Percentiles rank a stretch among this genome's conserved stretches.
Evolutionary conservation across 441 rosid species (phyloP).

Genomic region (Erysimum cheiri): DNA sequence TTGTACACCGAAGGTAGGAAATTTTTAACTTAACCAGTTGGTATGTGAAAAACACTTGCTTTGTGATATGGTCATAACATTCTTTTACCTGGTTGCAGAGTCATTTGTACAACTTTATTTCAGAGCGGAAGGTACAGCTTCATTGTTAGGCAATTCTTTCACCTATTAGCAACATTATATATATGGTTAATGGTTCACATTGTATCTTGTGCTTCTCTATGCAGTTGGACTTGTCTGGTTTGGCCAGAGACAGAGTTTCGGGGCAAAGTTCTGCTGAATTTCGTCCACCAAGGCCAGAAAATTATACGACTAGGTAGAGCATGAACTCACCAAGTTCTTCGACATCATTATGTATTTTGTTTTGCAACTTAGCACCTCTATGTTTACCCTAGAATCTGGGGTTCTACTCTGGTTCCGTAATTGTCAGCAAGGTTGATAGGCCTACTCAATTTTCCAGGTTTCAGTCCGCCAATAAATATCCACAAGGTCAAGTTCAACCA

Average conservation of each 20-base stretch:
- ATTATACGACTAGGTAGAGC: constrained; percentile 51
- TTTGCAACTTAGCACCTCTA: constrained; percentile 16
- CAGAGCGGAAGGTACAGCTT: constrained; percentile 73
- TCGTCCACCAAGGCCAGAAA: constrained; percentile 48
- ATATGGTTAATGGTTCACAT: constrained; percentile 26
- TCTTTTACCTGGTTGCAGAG: constrained; percentile 64
- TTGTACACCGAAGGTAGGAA: constrained; percentile 85
- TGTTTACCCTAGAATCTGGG: constrained; percentile 3
- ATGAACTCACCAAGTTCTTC: constrained; percentile 31
- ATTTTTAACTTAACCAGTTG: constrained; percentile 30
- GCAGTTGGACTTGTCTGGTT: constrained; percentile 77
- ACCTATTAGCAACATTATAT: constrained; percentile 30
- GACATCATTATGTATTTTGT: constrained; percentile 31
- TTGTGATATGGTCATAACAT: constrained; percentile 23
- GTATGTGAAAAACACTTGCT: constrained; percentile 21
- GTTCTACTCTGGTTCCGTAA: not conserved
- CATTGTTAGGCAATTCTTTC: constrained; percentile 28
- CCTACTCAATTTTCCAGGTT: constrained; percentile 49
- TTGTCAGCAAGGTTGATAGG: constrained; percentile 12
- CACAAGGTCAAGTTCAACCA: constrained; percentile 43
- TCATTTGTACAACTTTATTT: constrained; percentile 89
- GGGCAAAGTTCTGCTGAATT: constrained; percentile 86
- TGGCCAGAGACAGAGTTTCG: constrained; percentile 83
- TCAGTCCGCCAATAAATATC: constrained; percentile 46
- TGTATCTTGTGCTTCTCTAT: constrained; percentile 33